Conservation (phyloP, 345 rosid species). For the Trapa bicornis region DNA sequence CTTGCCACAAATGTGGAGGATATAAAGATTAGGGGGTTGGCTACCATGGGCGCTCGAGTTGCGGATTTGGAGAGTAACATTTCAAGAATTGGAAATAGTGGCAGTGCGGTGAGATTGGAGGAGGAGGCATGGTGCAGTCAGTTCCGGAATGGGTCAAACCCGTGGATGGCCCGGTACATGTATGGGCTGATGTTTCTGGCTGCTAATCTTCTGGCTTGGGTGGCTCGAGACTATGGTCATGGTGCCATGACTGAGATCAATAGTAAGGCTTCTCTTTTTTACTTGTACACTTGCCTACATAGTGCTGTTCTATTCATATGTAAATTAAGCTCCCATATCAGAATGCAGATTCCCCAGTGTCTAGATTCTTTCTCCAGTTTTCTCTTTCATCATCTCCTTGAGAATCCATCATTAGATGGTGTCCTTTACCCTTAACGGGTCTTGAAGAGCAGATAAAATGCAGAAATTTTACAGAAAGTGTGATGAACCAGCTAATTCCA, state of each 20-base stretch:
- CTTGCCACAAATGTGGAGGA: no score
- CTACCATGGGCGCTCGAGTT: neutral
- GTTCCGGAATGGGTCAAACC: constrained; percentile 67
- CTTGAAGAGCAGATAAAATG: no score
- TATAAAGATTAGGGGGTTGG: neutral
- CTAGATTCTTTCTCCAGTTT: neutral
- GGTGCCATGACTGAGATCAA: constrained; percentile 51
- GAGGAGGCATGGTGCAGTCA: constrained; percentile 71
- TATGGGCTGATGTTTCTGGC: constrained; percentile 67
- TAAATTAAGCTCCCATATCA: no score
- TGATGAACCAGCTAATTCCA: no score
- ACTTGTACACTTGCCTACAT: neutral
- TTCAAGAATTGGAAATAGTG: constrained; percentile 16
- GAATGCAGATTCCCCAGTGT: no score
- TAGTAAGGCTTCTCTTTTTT: constrained; percentile 35
- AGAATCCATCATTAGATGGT: no score
- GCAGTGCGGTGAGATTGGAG: constrained; percentile 16
- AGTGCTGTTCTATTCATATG: neutral
- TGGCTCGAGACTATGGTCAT: constrained; percentile 65
- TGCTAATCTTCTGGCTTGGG: constrained; percentile 83
- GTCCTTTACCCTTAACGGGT: no score
- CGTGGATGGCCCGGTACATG: constrained; percentile 92
- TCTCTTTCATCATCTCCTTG: no score
- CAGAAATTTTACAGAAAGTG: no score
- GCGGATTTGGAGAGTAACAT: constrained; percentile 13